These are phyloP conservation scores for Pyricularia grisea DNA, from an alignment of 2,329 filamentous ascomycete species.

Conservation along the genomic window DNA sequence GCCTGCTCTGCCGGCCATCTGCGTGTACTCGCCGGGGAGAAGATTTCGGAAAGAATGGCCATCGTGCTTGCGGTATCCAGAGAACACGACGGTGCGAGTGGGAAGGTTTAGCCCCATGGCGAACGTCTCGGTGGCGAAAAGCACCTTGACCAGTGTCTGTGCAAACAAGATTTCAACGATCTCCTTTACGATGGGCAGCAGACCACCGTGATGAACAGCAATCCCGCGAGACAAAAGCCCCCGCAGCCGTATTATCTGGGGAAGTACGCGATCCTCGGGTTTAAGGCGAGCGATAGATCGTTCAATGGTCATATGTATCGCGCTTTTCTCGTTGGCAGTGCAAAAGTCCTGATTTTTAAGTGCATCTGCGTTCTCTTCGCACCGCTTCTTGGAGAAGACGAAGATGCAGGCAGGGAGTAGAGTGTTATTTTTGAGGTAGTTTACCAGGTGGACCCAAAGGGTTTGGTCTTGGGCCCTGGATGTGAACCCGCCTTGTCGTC, in stretches of 20 bases:
- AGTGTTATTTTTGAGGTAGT: slow-evolving; percentile 78
- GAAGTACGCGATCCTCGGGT: slow-evolving; percentile 79
- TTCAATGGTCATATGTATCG: slow-evolving; percentile 95
- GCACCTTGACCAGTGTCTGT: slow-evolving; percentile 86
- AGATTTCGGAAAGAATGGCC: slow-evolving; percentile 86
- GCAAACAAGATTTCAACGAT: slow-evolving; percentile 95
- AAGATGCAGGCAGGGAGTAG: slow-evolving; percentile 93
- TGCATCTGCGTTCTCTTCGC: slow-evolving; percentile 94
- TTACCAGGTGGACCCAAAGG: slow-evolving; percentile 91
- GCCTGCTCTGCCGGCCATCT: slow-evolving; percentile 94
- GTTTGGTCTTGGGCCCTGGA: slow-evolving; percentile 92
- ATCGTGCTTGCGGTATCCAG: slow-evolving; percentile 92
- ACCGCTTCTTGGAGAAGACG: slow-evolving; percentile 96
- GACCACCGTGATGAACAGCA: slow-evolving; percentile 89
- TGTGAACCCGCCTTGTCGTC: slow-evolving; percentile 75
- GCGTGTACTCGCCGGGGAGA: slow-evolving; percentile 91
- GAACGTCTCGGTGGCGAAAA: slow-evolving; percentile 97
- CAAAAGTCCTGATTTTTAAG: slow-evolving; percentile 93
- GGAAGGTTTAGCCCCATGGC: slow-evolving; percentile 97
- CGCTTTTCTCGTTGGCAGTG: slow-evolving; percentile 87
- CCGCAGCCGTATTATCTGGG: slow-evolving; percentile 80
- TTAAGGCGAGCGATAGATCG: slow-evolving; percentile 88
- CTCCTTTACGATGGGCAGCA: slow-evolving; percentile 95
- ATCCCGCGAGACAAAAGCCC: slow-evolving; percentile 83
- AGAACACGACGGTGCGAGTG: slow-evolving; percentile 94